Conservation (phyloP, 2,329 filamentous ascomycete species). For the Alternaria viburni region DNA sequence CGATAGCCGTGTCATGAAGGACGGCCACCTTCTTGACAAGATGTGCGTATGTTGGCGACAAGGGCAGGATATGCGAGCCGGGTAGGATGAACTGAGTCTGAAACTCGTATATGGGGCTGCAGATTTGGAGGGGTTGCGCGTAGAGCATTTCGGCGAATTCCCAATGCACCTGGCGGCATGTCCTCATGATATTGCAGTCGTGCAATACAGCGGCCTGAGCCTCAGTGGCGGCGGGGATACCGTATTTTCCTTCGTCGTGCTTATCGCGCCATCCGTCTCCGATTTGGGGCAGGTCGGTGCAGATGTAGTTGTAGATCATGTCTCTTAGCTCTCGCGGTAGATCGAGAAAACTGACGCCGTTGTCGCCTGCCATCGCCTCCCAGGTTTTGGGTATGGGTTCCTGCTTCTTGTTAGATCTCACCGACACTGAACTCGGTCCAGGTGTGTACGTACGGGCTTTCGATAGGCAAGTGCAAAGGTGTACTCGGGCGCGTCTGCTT, state of each 20-base stretch:
- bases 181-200: neutral
- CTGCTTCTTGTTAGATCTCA: neutral
- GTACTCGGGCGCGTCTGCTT: neutral
- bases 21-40: neutral
- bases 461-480: neutral
- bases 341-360: neutral
- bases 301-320: neutral
- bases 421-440: rapidly evolving
- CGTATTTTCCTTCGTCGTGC: neutral
- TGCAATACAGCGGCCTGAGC: neutral
- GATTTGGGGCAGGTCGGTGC: neutral
- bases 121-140: neutral
- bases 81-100: neutral
- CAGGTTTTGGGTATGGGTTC: neutral
- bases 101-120: neutral
- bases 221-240: neutral
- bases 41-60: neutral
- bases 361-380: neutral
- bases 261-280: neutral
- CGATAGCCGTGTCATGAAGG: neutral
- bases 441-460: neutral
- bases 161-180: neutral
- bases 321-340: neutral
- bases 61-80: neutral
- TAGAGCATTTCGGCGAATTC: neutral